Evolutionary conservation across 257 asterid genomes (phyloP).

Genomic region (Gardenia jasminoides): DNA sequence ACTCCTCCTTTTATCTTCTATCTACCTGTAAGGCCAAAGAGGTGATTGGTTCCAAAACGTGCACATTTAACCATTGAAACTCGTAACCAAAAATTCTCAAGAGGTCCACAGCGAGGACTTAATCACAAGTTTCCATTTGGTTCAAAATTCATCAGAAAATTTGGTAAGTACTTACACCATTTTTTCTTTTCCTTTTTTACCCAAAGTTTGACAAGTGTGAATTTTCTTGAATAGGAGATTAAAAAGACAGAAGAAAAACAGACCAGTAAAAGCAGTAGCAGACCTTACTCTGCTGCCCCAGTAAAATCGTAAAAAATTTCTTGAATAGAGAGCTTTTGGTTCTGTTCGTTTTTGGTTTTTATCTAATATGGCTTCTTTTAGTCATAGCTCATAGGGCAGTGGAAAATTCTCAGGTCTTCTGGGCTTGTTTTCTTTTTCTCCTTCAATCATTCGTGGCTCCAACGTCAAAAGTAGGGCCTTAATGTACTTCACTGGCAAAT

Average conservation of each 20-base stretch:
- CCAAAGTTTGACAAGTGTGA: background rate
- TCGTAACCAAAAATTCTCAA: background rate
- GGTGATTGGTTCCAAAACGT: too few species aligned
- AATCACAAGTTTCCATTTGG: background rate
- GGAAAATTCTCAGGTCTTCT: background rate
- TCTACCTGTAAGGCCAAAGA: too few species aligned
- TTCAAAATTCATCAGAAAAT: background rate
- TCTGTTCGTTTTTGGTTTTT: background rate
- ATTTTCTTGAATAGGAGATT: too few species aligned
- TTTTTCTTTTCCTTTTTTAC: too few species aligned
- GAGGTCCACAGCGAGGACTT: background rate
- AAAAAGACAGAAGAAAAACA: too few species aligned
- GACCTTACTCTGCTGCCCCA: too few species aligned
- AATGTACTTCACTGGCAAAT: conserved; percentile 1
- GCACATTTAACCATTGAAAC: background rate
- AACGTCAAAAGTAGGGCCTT: background rate
- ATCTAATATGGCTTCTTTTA: background rate
- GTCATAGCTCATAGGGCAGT: background rate
- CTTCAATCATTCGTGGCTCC: background rate
- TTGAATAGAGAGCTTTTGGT: background rate
- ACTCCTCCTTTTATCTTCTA: too few species aligned
- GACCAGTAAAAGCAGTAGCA: too few species aligned
- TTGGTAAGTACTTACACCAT: background rate
- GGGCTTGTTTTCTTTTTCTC: background rate
- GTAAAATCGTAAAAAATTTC: background rate